These are phyloP conservation scores for Trichophyton mentagrophytes DNA, from an alignment of 2,329 filamentous ascomycete species.

Conservation along the genomic window DNA sequence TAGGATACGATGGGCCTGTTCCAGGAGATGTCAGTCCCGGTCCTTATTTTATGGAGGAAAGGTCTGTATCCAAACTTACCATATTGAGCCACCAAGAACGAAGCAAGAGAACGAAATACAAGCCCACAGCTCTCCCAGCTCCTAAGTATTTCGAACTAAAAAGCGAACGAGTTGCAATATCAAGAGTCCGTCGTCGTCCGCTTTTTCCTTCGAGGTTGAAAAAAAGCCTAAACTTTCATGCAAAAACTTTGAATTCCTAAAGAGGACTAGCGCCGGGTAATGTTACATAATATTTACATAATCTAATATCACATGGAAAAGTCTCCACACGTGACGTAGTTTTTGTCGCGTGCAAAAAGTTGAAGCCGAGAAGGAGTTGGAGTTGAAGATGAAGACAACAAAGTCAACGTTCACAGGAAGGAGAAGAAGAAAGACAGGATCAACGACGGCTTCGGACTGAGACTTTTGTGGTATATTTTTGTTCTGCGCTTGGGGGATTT, in stretches of 20 bases:
- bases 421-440: background rate
- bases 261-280: constrained; percentile 8
- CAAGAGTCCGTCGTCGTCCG: background rate
- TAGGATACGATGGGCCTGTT: constrained; percentile 83
- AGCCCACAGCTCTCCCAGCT: background rate
- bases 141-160: background rate
- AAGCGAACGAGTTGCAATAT: background rate
- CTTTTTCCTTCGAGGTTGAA: background rate
- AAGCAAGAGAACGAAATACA: background rate
- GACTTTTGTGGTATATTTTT: background rate
- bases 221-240: constrained; percentile 3
- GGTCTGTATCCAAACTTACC: background rate
- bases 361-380: background rate
- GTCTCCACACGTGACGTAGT: constrained; percentile 5
- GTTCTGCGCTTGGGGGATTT: constrained; percentile 7
- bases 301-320: constrained; percentile 1
- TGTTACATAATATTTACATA: constrained; percentile 2
- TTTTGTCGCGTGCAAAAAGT: background rate
- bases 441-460: background rate
- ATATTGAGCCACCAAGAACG: background rate
- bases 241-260: constrained; percentile 10
- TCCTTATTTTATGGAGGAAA: background rate
- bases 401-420: background rate
- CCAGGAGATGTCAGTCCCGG: background rate
- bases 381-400: background rate